Evolutionary conservation across 2,329 filamentous ascomycete species (phyloP), one percentile per base, ranked within the genome.

Genomic region (Fusarium brevicatenulatum): DNA sequence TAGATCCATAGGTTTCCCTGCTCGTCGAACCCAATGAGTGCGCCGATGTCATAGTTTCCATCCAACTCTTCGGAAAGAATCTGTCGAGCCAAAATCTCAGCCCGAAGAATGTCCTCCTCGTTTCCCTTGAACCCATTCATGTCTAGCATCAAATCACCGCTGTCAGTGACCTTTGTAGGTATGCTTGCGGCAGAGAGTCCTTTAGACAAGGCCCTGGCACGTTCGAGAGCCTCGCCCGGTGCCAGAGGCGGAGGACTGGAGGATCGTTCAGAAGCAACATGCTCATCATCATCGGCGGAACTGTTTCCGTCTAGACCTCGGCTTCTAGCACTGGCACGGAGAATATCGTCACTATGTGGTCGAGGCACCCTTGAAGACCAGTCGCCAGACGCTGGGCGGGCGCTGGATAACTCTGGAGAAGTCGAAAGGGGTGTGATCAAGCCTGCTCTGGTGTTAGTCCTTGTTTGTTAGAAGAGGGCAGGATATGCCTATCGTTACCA

Each of bases 1-100:
- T 99, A 99, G 74, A 99, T 98, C 95, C 96, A 98, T n/a, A 99
- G 87, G 78, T 99, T 99, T 11, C 96, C 96, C 67, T 96, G 91
- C 78, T 97, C 95, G 79, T 99, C 96, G 49, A 96, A 95, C 18
- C 95, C 96, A 76, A 99, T 97, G 36, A 99, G 87, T 4, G 95
- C 92, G 10, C 96, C 96, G 76, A 99, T 97, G 80, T 99, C 96
- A 81, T 98, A 98, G 79, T 95, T 95, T 28, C 95, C 96, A 77
- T 97, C 93, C 19, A 98, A 84, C 82, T 98, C 95, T 79, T 99
- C 95, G 0, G 95, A 92, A 18, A 99, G 88, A 56, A 99, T 94
- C 80, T 95, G 96, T 28, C 96, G 90, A 9, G 96, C 96, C 69
- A 98, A 88, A n/a, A 97, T 91, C 82, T 99, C 96, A 23, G 96